Evolutionary conservation across 2,329 filamentous ascomycete genomes (phyloP).

Genomic region (Neoscytalidium dimidiatum): DNA sequence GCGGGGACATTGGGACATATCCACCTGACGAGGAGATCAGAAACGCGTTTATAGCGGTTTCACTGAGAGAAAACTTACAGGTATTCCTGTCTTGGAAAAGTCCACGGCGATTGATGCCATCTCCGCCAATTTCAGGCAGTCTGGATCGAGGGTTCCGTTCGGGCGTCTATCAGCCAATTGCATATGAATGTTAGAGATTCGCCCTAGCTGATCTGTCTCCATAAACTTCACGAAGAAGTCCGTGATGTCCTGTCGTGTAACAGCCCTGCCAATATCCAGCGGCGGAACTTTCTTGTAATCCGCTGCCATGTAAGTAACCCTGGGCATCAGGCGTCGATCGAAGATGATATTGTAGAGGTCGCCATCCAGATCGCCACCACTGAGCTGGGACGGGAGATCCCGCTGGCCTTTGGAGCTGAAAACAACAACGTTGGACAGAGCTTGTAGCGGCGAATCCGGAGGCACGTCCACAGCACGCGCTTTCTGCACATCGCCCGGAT

Average conservation of each 20-base stretch:
- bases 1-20: slow-evolving; percentile 26
- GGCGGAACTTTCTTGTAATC: slow-evolving; percentile 66
- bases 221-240: slow-evolving; percentile 71
- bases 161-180: slow-evolving; percentile 41
- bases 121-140: slow-evolving; percentile 41
- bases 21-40: neutral
- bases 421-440: slow-evolving; percentile 72
- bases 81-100: slow-evolving; percentile 60
- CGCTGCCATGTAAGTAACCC: slow-evolving; percentile 57
- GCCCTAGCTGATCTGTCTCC: slow-evolving; percentile 46
- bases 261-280: slow-evolving; percentile 60
- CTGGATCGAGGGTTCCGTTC: slow-evolving; percentile 32
- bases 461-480: slow-evolving; percentile 63
- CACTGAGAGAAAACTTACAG: slow-evolving; percentile 21
- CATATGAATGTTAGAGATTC: slow-evolving; percentile 44
- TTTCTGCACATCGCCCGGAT: slow-evolving; percentile 77
- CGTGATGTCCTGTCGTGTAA: slow-evolving; percentile 68
- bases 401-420: slow-evolving; percentile 72
- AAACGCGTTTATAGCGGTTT: slow-evolving; percentile 10
- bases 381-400: slow-evolving; percentile 76
- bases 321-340: slow-evolving; percentile 57
- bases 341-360: slow-evolving; percentile 81
- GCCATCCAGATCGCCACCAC: slow-evolving; percentile 81
- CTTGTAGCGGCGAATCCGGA: slow-evolving; percentile 58
- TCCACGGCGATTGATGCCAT: slow-evolving; percentile 43